These are phyloP conservation scores for Wickerhamomyces chambardii DNA, from an alignment of 805 yeast genomes.

Conservation along the genomic window DNA sequence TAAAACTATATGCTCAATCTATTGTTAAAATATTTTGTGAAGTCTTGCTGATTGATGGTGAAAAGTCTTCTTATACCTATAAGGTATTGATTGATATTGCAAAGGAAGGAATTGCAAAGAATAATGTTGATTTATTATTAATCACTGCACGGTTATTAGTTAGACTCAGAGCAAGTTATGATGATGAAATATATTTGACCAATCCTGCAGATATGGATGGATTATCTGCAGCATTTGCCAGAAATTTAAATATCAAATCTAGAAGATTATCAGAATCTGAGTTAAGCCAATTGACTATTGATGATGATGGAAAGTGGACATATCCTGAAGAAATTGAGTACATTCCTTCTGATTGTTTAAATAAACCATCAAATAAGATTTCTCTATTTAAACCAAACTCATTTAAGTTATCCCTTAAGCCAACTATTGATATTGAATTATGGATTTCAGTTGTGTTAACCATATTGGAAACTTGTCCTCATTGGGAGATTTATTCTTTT, in stretches of 20 bases:
- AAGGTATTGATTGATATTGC: constrained; percentile 21
- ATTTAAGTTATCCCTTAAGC: constrained; percentile 8
- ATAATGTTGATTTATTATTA: constrained; percentile 30
- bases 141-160: constrained; percentile 41
- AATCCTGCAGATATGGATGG: constrained; percentile 58
- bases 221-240: constrained; percentile 46
- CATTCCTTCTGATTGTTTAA: constrained; percentile 34
- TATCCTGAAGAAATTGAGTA: constrained; percentile 50
- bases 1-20: constrained; percentile 10
- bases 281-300: constrained; percentile 11
- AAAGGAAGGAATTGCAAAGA: constrained; percentile 23
- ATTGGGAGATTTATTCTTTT: constrained; percentile 68
- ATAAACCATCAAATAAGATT: constrained; percentile 25
- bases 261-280: constrained; percentile 9
- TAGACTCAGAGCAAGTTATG: constrained; percentile 41
- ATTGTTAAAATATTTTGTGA: constrained; percentile 19
- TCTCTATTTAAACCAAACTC: constrained; percentile 13
- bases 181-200: constrained; percentile 36
- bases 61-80: constrained; percentile 18
- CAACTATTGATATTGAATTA: constrained; percentile 30
- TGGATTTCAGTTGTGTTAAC: constrained; percentile 44
- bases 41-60: constrained; percentile 15
- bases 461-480: constrained; percentile 41
- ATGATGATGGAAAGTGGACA: constrained; percentile 34
- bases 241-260: constrained; percentile 29